Base-by-base conservation (phyloP, 305 asterid species). In the Euphrasia arctica region DNA sequence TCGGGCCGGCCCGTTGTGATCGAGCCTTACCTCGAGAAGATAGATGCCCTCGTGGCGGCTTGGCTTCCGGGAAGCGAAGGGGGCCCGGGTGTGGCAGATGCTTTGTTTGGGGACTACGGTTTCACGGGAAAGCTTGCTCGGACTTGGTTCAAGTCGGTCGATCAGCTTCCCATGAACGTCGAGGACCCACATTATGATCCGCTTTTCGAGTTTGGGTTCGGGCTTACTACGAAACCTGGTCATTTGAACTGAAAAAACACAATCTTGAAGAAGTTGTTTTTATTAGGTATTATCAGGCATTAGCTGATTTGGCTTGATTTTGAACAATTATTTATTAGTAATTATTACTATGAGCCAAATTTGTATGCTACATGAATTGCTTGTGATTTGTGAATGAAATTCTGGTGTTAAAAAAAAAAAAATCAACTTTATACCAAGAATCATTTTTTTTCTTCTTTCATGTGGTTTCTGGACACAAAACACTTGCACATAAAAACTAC, bases 61-160 rank as follows among this genome's bases (percentile, higher is more conserved):
- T 87, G 95, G 95, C 90, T 87, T n/a, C 95, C 88, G 0, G 95
- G 95, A 15, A 87, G 74, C 3, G 93, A 87, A 66, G 95, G 90
- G 3, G 95, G 77, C 9, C 90, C 67, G 50, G 95, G 95, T 7
- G 79, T 87, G 52, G 79, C 92, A 0, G 93, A 85, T 72, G 83
- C 50, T 13, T 60, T 85, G 66, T 85, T 83, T 52, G 89, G 92
- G 0, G 81, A 85, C 63, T 81, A 83, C n/a, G 87, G 85, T 0
- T 83, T 85, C 64, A 78, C 80, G 2, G 93, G 93, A 28, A 85
- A 87, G 70, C 84, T 87, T 12, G 82, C 95, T 0, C 75, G 88
- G 25, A 87, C 86, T 0, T 87, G 92, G 95, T 82, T 87, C 70
- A 84, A 64, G 63, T 77, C 86, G 5, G 90, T 82, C 27, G 82